These are phyloP conservation scores for Yamadazyma insecticola DNA, from an alignment of 805 yeast genomes.

Conservation along the genomic window DNA sequence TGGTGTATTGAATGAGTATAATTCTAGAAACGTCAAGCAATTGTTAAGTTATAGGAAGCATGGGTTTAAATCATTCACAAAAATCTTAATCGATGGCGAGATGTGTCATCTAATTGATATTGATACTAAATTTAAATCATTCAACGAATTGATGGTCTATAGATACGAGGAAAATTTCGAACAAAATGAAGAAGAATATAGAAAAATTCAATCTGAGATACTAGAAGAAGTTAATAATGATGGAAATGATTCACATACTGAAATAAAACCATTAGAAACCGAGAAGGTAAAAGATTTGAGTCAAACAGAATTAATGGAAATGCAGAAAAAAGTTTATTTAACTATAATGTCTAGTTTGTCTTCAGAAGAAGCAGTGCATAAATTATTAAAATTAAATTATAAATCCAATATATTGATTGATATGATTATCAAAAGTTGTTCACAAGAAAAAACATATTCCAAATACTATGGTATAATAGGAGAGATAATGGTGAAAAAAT, in stretches of 20 bases:
- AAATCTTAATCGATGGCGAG: constrained; percentile 5
- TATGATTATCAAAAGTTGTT: constrained; percentile 73
- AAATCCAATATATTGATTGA: constrained; percentile 56
- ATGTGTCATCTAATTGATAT: constrained; percentile 46
- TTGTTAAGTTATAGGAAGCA: constrained; percentile 32
- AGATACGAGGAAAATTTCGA: constrained; percentile 46
- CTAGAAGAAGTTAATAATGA: constrained; percentile 1
- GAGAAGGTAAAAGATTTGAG: constrained; percentile 60
- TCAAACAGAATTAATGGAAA: constrained; percentile 54
- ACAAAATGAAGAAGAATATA: constrained; percentile 41
- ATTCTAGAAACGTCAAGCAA: constrained; percentile 45
- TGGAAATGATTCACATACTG: not conserved
- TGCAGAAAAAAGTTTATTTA: constrained; percentile 73
- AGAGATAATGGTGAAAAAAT: constrained; percentile 36
- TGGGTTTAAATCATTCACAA: constrained; percentile 10
- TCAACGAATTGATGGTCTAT: constrained; percentile 38
- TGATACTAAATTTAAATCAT: constrained; percentile 46
- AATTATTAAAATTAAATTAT: constrained; percentile 50
- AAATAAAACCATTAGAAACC: constrained; percentile 4
- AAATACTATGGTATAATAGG: constrained; percentile 79
- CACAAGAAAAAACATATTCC: constrained; percentile 82
- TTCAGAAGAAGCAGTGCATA: constrained; percentile 90
- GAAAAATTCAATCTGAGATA: constrained; percentile 23
- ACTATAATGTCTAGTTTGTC: constrained; percentile 88
- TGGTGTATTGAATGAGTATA: constrained; percentile 34